Base-by-base conservation (phyloP, 805 yeast species). In the Suhomyces faveliae region DNA sequence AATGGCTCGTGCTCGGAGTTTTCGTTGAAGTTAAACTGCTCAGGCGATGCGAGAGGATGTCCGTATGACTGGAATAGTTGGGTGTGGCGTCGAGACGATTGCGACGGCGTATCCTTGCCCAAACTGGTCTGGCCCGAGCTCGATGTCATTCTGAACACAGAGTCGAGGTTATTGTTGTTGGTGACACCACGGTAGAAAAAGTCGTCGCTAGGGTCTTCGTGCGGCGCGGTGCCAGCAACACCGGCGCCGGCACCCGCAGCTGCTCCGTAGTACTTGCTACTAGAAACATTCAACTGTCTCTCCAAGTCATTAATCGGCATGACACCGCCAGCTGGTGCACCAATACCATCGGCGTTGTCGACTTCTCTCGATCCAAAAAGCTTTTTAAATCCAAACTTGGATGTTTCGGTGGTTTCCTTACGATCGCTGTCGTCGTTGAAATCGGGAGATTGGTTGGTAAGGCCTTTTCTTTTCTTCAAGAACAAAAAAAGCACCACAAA, bases 111-210 rank as follows among this genome's bases (percentile, higher is more conserved):
- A 5, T 27, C 44, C 15, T 42, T 47, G 12, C 43, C 23, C 5
- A 46, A 21, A 27, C 38, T 29, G 35, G 42, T 48, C 27, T 42
- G 47, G 22, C 51, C 52, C 17, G 48, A 38, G 22, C 46, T 46
- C 23, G 39, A 38, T 7, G 52, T 40, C n/a, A 46, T 27, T n/a
- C 51, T 21, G 61, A 73, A 73, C 10, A 73, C 64, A 1, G 75
- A 64, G 44, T 71, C 77, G 27, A 73, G 61, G 52, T 73, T 73
- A 51, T 71, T 73, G 48, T 60, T 66, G 53, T 70, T 71, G 42
- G 74, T 63, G 19, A 73, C 75, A 5, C 78, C 78, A 42, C 78
- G 66, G 55, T 73, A 73, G 45, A 59, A 69, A 46, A 68, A 73
- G 48, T 69, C 78, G 19, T 62, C 66, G 40, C 55, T 54, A 17